A percentile compares a stretch with the other conserved stretches of the same genome.
These are phyloP conservation scores for Cystobasidium slooffiae DNA, from an alignment of 1,284 basidiomycete genomes.

Conservation along the genomic window DNA sequence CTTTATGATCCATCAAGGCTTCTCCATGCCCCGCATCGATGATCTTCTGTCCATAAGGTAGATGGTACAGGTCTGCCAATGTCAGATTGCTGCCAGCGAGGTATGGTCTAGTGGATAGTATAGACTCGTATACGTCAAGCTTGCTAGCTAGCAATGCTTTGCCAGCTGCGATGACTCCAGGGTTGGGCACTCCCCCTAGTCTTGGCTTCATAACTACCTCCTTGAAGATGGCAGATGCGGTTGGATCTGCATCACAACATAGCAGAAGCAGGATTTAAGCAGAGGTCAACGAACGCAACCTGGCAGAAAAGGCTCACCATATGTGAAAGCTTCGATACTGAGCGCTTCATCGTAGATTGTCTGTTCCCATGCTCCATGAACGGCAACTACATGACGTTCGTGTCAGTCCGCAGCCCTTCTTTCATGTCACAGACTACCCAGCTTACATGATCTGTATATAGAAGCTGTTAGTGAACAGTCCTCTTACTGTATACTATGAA, in stretches of 20 bases:
- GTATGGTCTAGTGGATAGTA: slow-evolving; percentile 22
- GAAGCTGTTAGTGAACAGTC: no score
- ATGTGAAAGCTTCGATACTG: slow-evolving; percentile 42
- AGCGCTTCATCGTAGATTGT: slow-evolving; percentile 38
- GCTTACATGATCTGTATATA: slow-evolving; percentile 23
- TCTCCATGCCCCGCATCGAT: slow-evolving; percentile 33
- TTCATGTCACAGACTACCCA: not conserved
- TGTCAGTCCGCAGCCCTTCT: not conserved
- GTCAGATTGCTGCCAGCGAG: slow-evolving; percentile 37
- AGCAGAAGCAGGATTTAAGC: no score
- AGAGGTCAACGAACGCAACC: no score
- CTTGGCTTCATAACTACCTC: slow-evolving; percentile 35
- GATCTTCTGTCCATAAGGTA: slow-evolving; percentile 38
- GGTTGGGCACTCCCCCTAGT: slow-evolving; percentile 16
- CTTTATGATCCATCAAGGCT: slow-evolving; percentile 27
- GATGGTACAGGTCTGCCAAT: slow-evolving; percentile 33
- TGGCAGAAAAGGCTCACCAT: not conserved
- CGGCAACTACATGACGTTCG: slow-evolving; percentile 6
- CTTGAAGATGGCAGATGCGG: slow-evolving; percentile 20
- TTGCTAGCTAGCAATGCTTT: slow-evolving; percentile 16
- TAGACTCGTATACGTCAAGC: slow-evolving; percentile 34
- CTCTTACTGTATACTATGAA: no score
- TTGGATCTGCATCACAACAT: slow-evolving; percentile 12
- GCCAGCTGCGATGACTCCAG: slow-evolving; percentile 8
- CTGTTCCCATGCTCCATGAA: slow-evolving; percentile 19